Percentiles rank a stretch among this genome's conserved stretches.
Conservation (phyloP, 176 grass and related monocot genomes). For the Ensete glaucum region DNA sequence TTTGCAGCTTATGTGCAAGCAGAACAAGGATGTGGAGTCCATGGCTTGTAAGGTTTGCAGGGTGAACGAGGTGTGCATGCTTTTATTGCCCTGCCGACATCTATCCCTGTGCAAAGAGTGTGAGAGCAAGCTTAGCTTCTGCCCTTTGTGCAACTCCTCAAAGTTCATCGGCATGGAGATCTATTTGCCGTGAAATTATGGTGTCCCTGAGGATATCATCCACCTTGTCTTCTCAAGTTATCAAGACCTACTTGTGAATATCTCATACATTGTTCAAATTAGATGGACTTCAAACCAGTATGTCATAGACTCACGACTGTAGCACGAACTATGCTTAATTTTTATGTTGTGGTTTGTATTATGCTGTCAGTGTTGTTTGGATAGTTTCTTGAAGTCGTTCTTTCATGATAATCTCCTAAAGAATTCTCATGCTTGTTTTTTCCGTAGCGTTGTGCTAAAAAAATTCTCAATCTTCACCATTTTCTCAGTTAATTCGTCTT, state of each 20-base stretch:
- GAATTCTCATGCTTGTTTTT: too few relatives aligned
- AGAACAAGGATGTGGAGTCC: slow-evolving; percentile 40
- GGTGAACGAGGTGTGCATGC: slow-evolving; percentile 73
- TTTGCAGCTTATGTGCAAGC: slow-evolving; percentile 56
- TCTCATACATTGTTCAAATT: neutral
- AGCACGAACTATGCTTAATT: neutral
- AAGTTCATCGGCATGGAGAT: slow-evolving; percentile 99
- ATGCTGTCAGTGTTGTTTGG: too few relatives aligned
- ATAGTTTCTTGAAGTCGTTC: too few relatives aligned
- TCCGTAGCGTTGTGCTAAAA: too few relatives aligned
- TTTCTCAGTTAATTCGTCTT: too few relatives aligned
- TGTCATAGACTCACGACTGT: neutral
- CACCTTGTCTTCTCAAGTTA: neutral
- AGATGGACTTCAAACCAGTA: neutral
- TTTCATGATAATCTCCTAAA: too few relatives aligned
- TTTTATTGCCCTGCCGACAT: slow-evolving; percentile 91
- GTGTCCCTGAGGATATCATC: neutral
- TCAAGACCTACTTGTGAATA: neutral
- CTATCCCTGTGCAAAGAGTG: slow-evolving; percentile 98
- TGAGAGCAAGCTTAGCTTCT: slow-evolving; percentile 87
- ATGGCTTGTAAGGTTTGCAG: slow-evolving; percentile 79
- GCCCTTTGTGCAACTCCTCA: slow-evolving; percentile 80
- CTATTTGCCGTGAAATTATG: slow-evolving; percentile 54
- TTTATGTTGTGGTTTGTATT: neutral
- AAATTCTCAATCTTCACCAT: too few relatives aligned